Evolutionary conservation across 1,139 yeast genomes (phyloP).

Genomic region (Saccharomyces hybrid): DNA sequence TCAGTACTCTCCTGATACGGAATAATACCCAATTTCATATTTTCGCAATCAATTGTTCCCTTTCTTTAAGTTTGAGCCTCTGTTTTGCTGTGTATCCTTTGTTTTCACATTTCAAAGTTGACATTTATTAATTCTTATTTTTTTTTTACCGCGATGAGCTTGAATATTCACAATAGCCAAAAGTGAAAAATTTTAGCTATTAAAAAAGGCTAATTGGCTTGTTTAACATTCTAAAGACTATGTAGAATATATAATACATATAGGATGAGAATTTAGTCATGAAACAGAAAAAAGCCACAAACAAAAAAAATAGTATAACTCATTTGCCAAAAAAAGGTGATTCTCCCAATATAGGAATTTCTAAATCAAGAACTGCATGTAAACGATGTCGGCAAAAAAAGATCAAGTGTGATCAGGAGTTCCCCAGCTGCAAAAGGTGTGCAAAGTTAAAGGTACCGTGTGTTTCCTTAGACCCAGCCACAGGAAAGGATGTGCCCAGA

Average conservation of each 20-base stretch:
- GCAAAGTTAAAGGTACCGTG: conserved; percentile 62
- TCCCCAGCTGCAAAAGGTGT: conserved; percentile 76
- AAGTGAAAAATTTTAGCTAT: background rate
- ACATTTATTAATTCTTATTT: background rate
- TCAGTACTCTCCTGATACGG: conserved; percentile 26
- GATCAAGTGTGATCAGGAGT: conserved; percentile 74
- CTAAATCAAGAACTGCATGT: conserved; percentile 70
- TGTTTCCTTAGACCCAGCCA: conserved; percentile 77
- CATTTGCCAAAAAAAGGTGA: background rate
- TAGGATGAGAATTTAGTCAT: background rate
- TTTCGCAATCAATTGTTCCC: background rate
- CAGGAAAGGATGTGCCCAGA: conserved; percentile 80
- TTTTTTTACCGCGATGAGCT: background rate
- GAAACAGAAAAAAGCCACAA: background rate
- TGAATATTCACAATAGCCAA: background rate
- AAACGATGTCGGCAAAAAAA: conserved; percentile 74
- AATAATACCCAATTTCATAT: conserved; percentile 27
- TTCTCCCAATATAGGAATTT: conserved; percentile 32
- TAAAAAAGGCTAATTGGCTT: background rate
- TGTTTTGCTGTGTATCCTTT: background rate
- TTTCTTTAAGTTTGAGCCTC: background rate
- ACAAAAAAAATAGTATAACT: background rate
- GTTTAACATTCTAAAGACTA: background rate
- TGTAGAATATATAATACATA: background rate
- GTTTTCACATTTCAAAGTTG: background rate